phyloP scores from a whole-genome alignment of 1,284 basidiomycete species.

The Pisolithus thermaeus region DNA sequence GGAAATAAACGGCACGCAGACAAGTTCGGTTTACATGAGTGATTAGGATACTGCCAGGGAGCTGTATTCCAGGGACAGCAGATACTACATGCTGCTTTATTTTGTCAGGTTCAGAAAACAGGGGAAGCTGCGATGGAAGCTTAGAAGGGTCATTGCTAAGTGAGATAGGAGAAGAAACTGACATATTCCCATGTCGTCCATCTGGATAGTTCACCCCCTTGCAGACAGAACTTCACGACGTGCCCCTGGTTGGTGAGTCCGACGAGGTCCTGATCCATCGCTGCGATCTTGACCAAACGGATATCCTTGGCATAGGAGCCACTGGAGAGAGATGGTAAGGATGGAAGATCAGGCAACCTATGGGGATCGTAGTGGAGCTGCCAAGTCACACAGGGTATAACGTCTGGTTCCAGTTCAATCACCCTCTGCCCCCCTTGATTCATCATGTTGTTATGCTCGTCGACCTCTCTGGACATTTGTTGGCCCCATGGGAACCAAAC shows the following conservation, averaged over 20 bases:
- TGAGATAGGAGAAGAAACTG: slow-evolving; percentile 23
- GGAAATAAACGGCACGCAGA: slow-evolving; percentile 5
- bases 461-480: slow-evolving; percentile 33
- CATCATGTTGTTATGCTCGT: slow-evolving; percentile 40
- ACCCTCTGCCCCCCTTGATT: slow-evolving; percentile 38
- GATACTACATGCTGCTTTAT: slow-evolving; percentile 43
- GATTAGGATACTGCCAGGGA: slow-evolving; percentile 49
- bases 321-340: slow-evolving; percentile 37
- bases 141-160: slow-evolving; percentile 2
- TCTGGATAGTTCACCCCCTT: slow-evolving; percentile 30
- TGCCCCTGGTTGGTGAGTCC: slow-evolving; percentile 77
- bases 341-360: slow-evolving; percentile 49
- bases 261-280: slow-evolving; percentile 58
- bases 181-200: slow-evolving; percentile 73
- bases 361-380: slow-evolving; percentile 47
- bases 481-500: slow-evolving; percentile 71
- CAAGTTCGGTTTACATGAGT: slow-evolving; percentile 50
- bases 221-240: slow-evolving; percentile 52
- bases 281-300: slow-evolving; percentile 74
- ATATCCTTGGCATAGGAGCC: slow-evolving; percentile 33
- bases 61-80: slow-evolving; percentile 27
- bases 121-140: slow-evolving; percentile 46
- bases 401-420: slow-evolving; percentile 29
- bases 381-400: slow-evolving; percentile 60
- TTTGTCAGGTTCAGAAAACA: slow-evolving; percentile 58